Conservation (phyloP, 169 alveolate genomes). For the Hepatocystis sp. region DNA sequence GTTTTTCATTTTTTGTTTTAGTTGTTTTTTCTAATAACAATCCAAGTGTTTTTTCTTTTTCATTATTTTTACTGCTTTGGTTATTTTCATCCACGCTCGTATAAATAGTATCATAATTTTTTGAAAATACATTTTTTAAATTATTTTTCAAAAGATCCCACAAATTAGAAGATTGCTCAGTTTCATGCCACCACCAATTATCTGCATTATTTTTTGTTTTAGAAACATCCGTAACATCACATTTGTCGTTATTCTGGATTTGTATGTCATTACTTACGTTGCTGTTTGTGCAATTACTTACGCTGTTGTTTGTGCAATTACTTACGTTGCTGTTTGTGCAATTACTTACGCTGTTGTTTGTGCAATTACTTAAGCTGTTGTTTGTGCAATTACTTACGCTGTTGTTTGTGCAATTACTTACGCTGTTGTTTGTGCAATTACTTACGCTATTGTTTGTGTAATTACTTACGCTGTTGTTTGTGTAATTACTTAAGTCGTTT, state of each 20-base stretch:
- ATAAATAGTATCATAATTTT: slow-evolving; percentile 8
- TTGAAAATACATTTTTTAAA: slow-evolving; percentile 61
- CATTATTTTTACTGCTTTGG: background rate
- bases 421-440: background rate
- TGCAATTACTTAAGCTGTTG: background rate
- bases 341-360: background rate
- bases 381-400: background rate
- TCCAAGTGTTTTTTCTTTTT: background rate
- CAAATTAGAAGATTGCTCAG: slow-evolving; percentile 21
- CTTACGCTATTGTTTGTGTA: background rate
- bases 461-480: background rate
- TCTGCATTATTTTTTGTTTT: slow-evolving; percentile 9
- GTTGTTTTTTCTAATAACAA: background rate
- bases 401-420: background rate
- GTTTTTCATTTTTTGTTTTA: background rate
- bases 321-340: no score
- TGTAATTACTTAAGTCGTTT: background rate
- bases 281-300: background rate
- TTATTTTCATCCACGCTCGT: background rate
- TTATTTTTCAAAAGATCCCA: slow-evolving; percentile 72
- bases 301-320: no score
- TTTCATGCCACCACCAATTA: slow-evolving; percentile 36
- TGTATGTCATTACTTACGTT: background rate
- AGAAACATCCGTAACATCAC: background rate
- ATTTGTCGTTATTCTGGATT: background rate